Evolutionary conservation across 768 basidiomycete genomes (phyloP), one percentile per base, ranked within the genome.

Genomic region (Gautieria morchelliformis): DNA sequence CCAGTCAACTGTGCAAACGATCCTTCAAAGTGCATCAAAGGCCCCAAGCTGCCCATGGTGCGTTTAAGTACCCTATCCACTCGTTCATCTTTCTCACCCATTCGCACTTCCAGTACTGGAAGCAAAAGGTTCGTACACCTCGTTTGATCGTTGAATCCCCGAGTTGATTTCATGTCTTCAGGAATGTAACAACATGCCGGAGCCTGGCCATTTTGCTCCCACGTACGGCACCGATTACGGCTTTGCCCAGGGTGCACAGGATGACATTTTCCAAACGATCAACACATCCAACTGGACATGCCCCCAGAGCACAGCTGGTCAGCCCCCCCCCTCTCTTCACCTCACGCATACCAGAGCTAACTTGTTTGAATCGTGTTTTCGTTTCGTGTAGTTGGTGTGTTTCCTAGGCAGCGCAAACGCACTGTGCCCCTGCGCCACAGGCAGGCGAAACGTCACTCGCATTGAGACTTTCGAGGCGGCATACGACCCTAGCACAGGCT

Each of bases 1-100:
- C 70, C 86, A n/a, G 76, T 81, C 19, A 78, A 85, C 33, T 89
- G 87, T 59, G 84, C 83, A 0, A 73, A 75, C 7, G 84, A 89
- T 58, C 73, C 76, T 0, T 64, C 64, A 0, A n/a, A 32, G n/a
- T 57, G 56, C 17, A 39, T 57, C 46, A 57, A 57, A 40, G 56
- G 56, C 5, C 56, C 56, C 15, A 57, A 57, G 37, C 49, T 57
- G 56, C 45, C 56, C 17, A 57, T 57, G 50, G 51, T 48, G 12
- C 37, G 60, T 45, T 32, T 27, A 24, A 12, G 17, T 24, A 8
- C 12, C 35, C 5, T 22, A 35, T 37, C 20, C 51, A 52, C 40
- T 24, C 27, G 27, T 52, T n/a, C 32, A 11, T 32, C 20, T 40
- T 19, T 52, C 19, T 44, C 22, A 33, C 32, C 17, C 33, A 17